Evolutionary conservation across 352 stramenopile genomes (phyloP).

Genomic region (Phytophthora sojae): DNA sequence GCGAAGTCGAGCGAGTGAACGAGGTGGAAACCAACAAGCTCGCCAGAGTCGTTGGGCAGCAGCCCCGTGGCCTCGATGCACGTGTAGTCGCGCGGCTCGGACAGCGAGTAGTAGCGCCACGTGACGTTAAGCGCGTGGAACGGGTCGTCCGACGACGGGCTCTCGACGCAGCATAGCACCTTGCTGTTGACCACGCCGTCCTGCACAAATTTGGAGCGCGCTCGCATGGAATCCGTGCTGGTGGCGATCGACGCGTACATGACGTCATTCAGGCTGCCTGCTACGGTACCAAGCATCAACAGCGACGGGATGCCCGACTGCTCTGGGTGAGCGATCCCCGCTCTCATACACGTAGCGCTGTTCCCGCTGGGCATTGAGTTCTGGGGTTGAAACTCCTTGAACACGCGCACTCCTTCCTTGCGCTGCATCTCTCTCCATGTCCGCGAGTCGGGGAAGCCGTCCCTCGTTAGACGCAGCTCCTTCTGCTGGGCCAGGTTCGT

Average conservation of each 20-base stretch:
- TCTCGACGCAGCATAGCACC: constrained; percentile 40
- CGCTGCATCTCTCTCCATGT: constrained; percentile 55
- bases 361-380: constrained; percentile 34
- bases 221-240: constrained; percentile 46
- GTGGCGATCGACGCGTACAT: constrained; percentile 58
- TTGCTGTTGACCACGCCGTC: constrained; percentile 53
- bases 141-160: constrained; percentile 45
- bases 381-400: constrained; percentile 42
- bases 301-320: constrained; percentile 37
- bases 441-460: constrained; percentile 49
- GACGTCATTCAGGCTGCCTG: constrained; percentile 56
- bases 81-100: constrained; percentile 61
- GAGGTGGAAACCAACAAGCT: constrained; percentile 64
- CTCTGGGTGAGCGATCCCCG: constrained; percentile 18
- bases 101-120: constrained; percentile 52
- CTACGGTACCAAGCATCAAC: constrained; percentile 42
- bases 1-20: constrained; percentile 65
- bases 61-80: constrained; percentile 64
- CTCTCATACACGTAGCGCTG: constrained; percentile 34
- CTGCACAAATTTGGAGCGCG: constrained; percentile 54
- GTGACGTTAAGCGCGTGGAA: constrained; percentile 63
- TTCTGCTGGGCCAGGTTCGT: constrained; percentile 62
- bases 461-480: constrained; percentile 40
- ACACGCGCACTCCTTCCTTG: constrained; percentile 49
- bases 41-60: constrained; percentile 39